Evolutionary conservation across 768 basidiomycete species (phyloP).

Genomic region (Tulasnella sp.): DNA sequence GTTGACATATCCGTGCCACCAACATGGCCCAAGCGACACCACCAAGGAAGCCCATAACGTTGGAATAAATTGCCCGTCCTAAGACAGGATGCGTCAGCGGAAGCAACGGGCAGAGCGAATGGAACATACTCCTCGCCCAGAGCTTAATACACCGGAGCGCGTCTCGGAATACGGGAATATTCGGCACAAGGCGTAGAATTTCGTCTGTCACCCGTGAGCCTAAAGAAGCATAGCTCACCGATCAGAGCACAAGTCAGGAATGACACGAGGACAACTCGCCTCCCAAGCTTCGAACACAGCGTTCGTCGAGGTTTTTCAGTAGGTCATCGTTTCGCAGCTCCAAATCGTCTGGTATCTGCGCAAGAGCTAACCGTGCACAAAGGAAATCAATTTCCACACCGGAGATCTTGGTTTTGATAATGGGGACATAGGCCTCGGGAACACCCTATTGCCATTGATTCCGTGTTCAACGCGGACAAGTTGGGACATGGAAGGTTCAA

Average conservation of each 20-base stretch:
- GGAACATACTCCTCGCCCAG: slow-evolving; percentile 81
- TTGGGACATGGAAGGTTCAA: too few relatives aligned
- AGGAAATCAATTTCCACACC: slow-evolving; percentile 91
- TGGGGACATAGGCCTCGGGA: slow-evolving; percentile 91
- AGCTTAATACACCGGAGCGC: slow-evolving; percentile 91
- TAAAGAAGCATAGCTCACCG: slow-evolving; percentile 25
- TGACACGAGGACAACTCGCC: slow-evolving; percentile 32
- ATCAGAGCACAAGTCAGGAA: background rate
- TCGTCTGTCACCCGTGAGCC: slow-evolving; percentile 94
- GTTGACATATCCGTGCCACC: slow-evolving; percentile 97
- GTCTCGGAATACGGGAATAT: slow-evolving; percentile 88
- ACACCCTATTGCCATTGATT: slow-evolving; percentile 77
- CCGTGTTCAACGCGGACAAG: too few relatives aligned
- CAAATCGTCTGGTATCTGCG: slow-evolving; percentile 84
- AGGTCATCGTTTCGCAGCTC: slow-evolving; percentile 84
- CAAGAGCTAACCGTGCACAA: slow-evolving; percentile 78
- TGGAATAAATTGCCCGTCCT: slow-evolving; percentile 96
- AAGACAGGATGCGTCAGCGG: background rate
- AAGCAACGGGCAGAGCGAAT: background rate
- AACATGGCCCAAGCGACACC: slow-evolving; percentile 99
- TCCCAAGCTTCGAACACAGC: slow-evolving; percentile 88
- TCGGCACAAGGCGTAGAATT: slow-evolving; percentile 87
- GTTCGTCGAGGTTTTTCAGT: slow-evolving; percentile 83
- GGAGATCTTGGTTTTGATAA: slow-evolving; percentile 81
- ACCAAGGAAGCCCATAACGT: slow-evolving; percentile 93